Evolutionary conservation across 306 rosid species (phyloP), one percentile per base, ranked within the genome.

Genomic region (Prunus mongolica): DNA sequence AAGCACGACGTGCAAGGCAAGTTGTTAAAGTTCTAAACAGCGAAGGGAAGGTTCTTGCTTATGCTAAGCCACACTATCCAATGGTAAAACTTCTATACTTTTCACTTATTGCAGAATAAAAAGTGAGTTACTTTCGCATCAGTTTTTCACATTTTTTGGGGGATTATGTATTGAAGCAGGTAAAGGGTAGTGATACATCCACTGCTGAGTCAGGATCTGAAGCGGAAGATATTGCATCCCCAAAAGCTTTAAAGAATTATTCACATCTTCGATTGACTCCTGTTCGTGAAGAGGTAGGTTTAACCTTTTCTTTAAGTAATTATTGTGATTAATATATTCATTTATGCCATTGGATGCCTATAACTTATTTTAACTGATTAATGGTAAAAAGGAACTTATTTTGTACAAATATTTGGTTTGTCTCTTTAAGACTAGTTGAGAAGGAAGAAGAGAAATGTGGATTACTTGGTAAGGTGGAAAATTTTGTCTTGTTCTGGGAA

Each of bases 181-280:
- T 90, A 62, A 92, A 89, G 84, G 84, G 97, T 55, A 92, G 99
- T 49, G 99, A 95, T 81, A 92, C 99, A 74, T 95, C 99, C 32
- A 95, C 99, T 69, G 97, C 97, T 74, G 99, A 95, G 87, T 95
- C 99, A 11, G 97, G 99, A 71, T 95, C 97, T 61, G 99, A 95
- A 82, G 97, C 99, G 45, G 97, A 95, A 82, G 97, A 95, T 58
- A 83, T 95, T 66, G 91, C 90, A 71, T 90, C 97, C 75, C 99
- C 99, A 30, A 88, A 90, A 84, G 90, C 90, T 13, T 65, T 75
- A 75, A 92, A 90, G 84, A 92, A 76, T 80, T 92, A 83, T 82
- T 87, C 99, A 71, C 90, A 92, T 83, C 89, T 95, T 66, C 92
- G 89, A 78, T 83, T 95, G 92, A 95, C 99, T 74, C 99, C 99